A percentile compares a stretch with the other conserved stretches of the same genome.
These are phyloP conservation scores for Boletus pseudo-olivaceus DNA, from an alignment of 768 basidiomycete species.

Conservation along the genomic window DNA sequence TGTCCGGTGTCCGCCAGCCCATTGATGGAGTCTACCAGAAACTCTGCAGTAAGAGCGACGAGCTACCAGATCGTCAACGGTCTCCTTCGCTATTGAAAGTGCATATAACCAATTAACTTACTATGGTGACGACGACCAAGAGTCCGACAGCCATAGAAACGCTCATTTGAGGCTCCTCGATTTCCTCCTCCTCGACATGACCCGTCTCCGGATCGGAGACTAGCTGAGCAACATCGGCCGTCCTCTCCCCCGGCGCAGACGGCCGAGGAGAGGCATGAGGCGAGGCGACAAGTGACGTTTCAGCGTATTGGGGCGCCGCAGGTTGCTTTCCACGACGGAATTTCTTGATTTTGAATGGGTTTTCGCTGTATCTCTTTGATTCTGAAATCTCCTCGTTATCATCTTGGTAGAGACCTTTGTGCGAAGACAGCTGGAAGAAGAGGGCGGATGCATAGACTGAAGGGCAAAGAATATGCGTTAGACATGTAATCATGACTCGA, in stretches of 20 bases:
- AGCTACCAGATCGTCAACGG: conserved; percentile 32
- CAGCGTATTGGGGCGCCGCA: neutral
- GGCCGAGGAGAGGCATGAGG: conserved; percentile 9
- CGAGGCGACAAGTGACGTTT: conserved; percentile 2
- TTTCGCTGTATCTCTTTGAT: conserved; percentile 42
- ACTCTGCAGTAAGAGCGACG: conserved; percentile 57
- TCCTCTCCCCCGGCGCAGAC: neutral
- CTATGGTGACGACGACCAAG: conserved; percentile 58
- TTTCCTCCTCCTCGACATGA: conserved; percentile 22
- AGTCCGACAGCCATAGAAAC: conserved; percentile 50
- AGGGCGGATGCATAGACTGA: conserved; percentile 73
- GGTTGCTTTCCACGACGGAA: conserved; percentile 16
- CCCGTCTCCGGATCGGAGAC: conserved; percentile 11
- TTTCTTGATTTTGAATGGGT: conserved; percentile 31
- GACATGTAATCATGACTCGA: neutral
- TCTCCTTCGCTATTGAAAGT: neutral
- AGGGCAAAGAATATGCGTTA: neutral
- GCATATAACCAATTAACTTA: conserved; percentile 31
- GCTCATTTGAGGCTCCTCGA: conserved; percentile 51
- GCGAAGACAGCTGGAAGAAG: conserved; percentile 77
- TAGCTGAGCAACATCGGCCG: neutral
- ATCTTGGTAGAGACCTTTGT: conserved; percentile 64
- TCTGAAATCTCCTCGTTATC: conserved; percentile 34
- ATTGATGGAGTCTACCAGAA: conserved; percentile 77
- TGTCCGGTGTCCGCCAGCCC: conserved; percentile 56